These are phyloP conservation scores for Lactarius psammicola DNA, from an alignment of 768 basidiomycete genomes.

Conservation along the genomic window DNA sequence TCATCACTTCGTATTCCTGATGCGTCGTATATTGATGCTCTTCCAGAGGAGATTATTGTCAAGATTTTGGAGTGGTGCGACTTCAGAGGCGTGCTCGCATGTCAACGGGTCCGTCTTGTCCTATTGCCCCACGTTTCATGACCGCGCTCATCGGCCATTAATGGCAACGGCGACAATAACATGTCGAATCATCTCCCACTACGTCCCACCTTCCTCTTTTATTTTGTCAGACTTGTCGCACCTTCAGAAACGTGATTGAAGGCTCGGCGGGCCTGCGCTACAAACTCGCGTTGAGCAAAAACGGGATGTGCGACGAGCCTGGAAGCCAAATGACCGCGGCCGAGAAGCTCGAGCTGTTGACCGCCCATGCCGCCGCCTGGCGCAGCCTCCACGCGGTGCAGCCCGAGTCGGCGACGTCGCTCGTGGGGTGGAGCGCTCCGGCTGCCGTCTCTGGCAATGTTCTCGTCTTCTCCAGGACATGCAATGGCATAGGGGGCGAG, in stretches of 20 bases:
- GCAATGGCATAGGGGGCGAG: neutral
- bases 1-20: neutral
- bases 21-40: neutral
- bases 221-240: constrained; percentile 10
- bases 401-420: neutral
- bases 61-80: constrained; percentile 17
- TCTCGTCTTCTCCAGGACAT: constrained; percentile 11
- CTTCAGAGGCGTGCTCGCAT: constrained; percentile 6
- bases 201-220: too few species aligned
- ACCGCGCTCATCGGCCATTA: neutral
- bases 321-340: neutral
- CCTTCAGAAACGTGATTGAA: constrained; percentile 7
- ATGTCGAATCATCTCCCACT: neutral
- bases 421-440: constrained; percentile 14
- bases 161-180: neutral
- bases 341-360: constrained; percentile 13
- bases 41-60: constrained; percentile 18
- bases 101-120: constrained; percentile 15
- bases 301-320: constrained; percentile 19
- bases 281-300: constrained; percentile 15
- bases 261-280: constrained; percentile 13
- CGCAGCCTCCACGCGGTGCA: neutral
- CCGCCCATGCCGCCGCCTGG: constrained; percentile 7
- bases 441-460: constrained; percentile 12
- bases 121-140: neutral